These are phyloP conservation scores for Pleurotus tuoliensis DNA, from an alignment of 768 basidiomycete genomes.

Conservation along the genomic window DNA sequence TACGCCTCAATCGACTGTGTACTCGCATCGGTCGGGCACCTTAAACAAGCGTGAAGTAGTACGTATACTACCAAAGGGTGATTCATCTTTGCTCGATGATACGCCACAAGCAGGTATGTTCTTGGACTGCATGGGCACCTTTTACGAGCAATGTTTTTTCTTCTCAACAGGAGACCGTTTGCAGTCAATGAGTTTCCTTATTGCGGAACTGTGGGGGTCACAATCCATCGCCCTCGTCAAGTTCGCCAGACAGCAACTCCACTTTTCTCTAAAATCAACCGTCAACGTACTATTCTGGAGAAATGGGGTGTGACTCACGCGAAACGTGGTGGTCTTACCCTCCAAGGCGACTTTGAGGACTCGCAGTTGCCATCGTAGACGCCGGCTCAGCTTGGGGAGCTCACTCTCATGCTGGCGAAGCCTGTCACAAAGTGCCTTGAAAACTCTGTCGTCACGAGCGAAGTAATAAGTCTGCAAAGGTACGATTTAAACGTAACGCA, in stretches of 20 bases:
- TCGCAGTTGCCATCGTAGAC: constrained; percentile 69
- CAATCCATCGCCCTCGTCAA: constrained; percentile 61
- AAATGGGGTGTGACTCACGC: constrained; percentile 38
- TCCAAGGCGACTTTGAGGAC: constrained; percentile 61
- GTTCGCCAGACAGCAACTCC: constrained; percentile 52
- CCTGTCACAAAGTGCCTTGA: constrained; percentile 60
- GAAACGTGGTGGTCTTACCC: constrained; percentile 61
- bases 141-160: constrained; percentile 51
- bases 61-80: constrained; percentile 10
- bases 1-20: constrained; percentile 2
- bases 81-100: constrained; percentile 70
- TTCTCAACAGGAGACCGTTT: constrained; percentile 5
- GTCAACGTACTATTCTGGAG: not conserved
- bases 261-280: constrained; percentile 49
- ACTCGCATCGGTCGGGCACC: not conserved
- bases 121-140: constrained; percentile 72
- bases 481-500: not conserved
- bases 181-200: not conserved
- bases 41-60: not conserved
- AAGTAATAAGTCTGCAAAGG: constrained; percentile 76
- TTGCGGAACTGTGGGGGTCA: constrained; percentile 17
- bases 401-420: constrained; percentile 38
- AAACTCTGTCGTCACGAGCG: constrained; percentile 87
- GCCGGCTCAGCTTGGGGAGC: constrained; percentile 48
- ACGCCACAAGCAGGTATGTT: constrained; percentile 62